Evolutionary conservation across 2,329 filamentous ascomycete species (phyloP), one percentile per base, ranked within the genome.

Genomic region (Zelopaecilomyces penicillatus): DNA sequence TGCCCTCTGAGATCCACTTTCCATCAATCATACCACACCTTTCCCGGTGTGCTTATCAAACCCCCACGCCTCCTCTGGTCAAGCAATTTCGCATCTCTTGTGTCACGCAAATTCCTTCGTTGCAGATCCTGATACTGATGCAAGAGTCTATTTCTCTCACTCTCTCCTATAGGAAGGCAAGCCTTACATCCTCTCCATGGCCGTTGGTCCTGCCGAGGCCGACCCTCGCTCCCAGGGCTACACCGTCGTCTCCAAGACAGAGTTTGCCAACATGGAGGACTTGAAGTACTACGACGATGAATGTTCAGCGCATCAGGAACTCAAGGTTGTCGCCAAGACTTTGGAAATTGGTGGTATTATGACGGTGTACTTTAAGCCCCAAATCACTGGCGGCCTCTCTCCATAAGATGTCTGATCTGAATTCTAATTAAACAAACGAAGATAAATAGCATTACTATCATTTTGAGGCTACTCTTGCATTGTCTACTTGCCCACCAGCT

Each of bases 241-340:
- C 67, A 86, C 80, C 6, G 56, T 87, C 43, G 71, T 78, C 11
- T 76, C 75, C 40, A 75, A 80, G 59, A 80, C 75, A 35, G 74
- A 76, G 39, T 87, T 87, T 57, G 72, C 74, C 38, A 80, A 65
- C 47, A 55, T 79, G 44, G 81, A 81, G 9, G 83, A 87, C 59
- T 80, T 87, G 76, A 70, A 76, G 53, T 87, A 76, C 65, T 87
- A 85, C 60, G 83, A 87, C 59, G 67, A 69, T 7, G 68, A 59
- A 43, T 74, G 70, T 53, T 47, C 55, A n/a, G 68, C 68, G 2
- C 71, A 75, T 50, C 53, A 56, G 45, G 58, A 50, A 27, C 62
- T 74, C 47, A 73, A 70, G 60, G 55, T 53, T 31, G 50, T 54
- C 2, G 65, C 62, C 10, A 56, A 56, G 50, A 53, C 46, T 12